A percentile compares a stretch with the other conserved stretches of the same genome.
These are phyloP conservation scores for Tylopilus orsonianus DNA, from an alignment of 1,284 basidiomycete species.

Conservation along the genomic window DNA sequence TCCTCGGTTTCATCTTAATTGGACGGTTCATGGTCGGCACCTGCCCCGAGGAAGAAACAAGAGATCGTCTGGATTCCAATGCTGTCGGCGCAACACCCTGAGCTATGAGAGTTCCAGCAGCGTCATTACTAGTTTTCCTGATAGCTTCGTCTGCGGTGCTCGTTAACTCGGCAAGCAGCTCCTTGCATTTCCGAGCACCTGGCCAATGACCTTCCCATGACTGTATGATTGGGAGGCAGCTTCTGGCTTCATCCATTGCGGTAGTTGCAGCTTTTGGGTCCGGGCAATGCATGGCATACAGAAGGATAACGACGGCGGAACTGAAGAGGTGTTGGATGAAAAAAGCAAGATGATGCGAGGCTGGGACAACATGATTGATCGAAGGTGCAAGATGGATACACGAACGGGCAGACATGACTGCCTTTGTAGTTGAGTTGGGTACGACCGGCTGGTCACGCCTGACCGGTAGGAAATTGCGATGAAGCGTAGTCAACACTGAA, in stretches of 20 bases:
- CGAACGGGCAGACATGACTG: slow-evolving; percentile 74
- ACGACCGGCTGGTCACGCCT: slow-evolving; percentile 64
- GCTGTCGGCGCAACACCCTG: slow-evolving; percentile 36
- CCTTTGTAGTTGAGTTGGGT: slow-evolving; percentile 72
- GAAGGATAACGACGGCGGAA: slow-evolving; percentile 82
- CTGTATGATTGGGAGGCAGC: slow-evolving; percentile 68
- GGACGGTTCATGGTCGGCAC: slow-evolving; percentile 42
- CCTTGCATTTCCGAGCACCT: slow-evolving; percentile 83
- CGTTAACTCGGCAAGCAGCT: slow-evolving; percentile 67
- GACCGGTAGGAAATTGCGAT: slow-evolving; percentile 83
- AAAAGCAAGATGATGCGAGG: slow-evolving; percentile 87
- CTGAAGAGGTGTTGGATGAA: slow-evolving; percentile 92
- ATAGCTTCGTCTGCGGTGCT: slow-evolving; percentile 70
- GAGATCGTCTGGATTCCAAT: slow-evolving; percentile 51
- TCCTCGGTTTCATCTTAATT: slow-evolving; percentile 52
- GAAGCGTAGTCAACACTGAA: slow-evolving; percentile 82
- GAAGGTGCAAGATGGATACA: slow-evolving; percentile 85
- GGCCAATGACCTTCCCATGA: slow-evolving; percentile 89
- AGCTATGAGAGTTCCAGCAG: slow-evolving; percentile 28
- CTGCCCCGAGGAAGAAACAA: slow-evolving; percentile 28
- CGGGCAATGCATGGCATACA: slow-evolving; percentile 83
- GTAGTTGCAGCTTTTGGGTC: slow-evolving; percentile 66
- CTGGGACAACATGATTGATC: slow-evolving; percentile 80
- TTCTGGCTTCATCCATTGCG: slow-evolving; percentile 82
- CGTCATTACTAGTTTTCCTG: slow-evolving; percentile 34